phyloP scores from a whole-genome alignment of 176 grass and related monocot genomes.

The Tillandsia leiboldiana region DNA sequence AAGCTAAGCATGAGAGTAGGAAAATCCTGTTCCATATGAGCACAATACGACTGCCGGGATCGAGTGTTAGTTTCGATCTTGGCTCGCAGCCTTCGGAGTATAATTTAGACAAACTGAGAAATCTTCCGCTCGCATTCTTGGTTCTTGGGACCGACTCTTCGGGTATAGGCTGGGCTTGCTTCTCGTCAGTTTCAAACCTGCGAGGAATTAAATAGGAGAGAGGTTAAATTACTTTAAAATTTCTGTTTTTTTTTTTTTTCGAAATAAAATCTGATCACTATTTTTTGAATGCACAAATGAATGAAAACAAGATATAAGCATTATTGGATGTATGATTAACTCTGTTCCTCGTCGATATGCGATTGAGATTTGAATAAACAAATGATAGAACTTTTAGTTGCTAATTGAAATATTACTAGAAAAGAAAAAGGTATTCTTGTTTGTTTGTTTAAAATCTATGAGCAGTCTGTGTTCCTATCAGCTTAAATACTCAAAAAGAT shows the following conservation, averaged over 20 bases:
- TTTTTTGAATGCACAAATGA: not conserved
- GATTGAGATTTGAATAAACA: no score
- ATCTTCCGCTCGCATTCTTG: no score
- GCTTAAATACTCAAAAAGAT: not conserved
- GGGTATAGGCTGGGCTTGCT: conserved; percentile 5
- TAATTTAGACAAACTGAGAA: conserved; percentile 1
- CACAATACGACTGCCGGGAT: conserved; percentile 24
- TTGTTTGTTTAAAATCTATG: no score
- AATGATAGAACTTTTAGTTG: no score
- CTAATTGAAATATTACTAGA: no score
- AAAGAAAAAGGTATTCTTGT: no score
- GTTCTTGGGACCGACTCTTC: not conserved
- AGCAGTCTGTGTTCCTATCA: not conserved
- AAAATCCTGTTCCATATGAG: conserved; percentile 36
- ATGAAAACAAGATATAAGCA: no score
- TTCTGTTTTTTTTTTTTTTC: not conserved
- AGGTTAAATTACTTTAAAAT: not conserved
- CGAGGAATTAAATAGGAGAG: not conserved
- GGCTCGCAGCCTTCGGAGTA: conserved; percentile 6
- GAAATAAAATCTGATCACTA: not conserved
- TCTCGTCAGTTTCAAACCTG: conserved; percentile 14
- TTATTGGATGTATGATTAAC: no score
- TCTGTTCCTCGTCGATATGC: no score
- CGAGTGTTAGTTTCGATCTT: conserved; percentile 22
- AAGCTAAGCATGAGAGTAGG: conserved; percentile 27